Conservation (phyloP, 2,329 filamentous ascomycete genomes). For the Fonsecaea erecta region DNA sequence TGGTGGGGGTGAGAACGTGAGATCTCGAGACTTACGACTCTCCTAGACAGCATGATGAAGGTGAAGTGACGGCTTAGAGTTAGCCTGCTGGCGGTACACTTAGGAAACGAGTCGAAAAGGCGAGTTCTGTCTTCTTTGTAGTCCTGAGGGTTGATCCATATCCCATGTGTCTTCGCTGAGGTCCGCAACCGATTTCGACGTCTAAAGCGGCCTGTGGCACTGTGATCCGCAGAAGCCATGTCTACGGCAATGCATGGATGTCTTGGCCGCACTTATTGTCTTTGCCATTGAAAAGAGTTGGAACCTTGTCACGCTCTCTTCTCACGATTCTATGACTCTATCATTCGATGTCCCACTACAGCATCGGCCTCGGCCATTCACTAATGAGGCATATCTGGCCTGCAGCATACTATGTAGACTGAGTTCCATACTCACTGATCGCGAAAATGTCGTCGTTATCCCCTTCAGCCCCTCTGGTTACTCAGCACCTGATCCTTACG, state of each 20-base stretch:
- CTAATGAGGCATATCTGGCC: background rate
- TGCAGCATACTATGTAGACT: background rate
- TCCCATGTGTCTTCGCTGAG: background rate
- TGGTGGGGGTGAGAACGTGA: background rate
- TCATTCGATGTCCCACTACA: background rate
- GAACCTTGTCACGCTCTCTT: too few relatives aligned
- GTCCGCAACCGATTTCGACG: background rate
- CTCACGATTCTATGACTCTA: background rate
- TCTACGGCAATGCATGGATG: background rate
- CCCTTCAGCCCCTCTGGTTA: constrained; percentile 6
- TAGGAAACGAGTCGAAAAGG: background rate
- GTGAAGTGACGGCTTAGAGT: background rate
- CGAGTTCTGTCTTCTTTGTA: background rate
- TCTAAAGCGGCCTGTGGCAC: background rate
- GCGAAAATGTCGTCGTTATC: background rate
- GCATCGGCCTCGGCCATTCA: background rate
- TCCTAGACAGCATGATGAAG: constrained; percentile 17
- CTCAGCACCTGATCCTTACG: constrained; percentile 18
- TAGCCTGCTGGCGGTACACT: background rate
- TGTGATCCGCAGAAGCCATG: background rate
- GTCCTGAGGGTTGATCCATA: background rate
- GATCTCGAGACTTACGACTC: constrained; percentile 23
- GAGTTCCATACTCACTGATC: background rate
- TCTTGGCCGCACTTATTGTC: background rate
- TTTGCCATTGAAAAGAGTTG: background rate